Base-by-base conservation (phyloP, 2,329 filamentous ascomycete species). In the Xylariaceae sp. region DNA sequence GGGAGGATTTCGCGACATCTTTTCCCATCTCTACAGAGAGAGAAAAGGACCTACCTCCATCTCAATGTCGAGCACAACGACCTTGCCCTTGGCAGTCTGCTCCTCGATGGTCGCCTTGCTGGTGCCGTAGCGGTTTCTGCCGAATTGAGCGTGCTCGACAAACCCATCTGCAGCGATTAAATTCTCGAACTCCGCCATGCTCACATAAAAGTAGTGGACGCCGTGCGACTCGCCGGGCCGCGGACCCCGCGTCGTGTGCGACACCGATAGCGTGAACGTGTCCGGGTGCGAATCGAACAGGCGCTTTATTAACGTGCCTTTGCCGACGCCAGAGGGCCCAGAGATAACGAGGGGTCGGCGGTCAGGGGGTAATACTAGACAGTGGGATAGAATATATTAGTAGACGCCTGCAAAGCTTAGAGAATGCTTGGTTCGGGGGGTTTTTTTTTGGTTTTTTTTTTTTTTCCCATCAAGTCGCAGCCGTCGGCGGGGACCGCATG, bases 61-160 rank as follows among this genome's bases (percentile, higher is more conserved):
- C 80, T 97, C 93, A 69, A 97, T 97, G 72, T 97, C 93, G 63
- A 97, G 77, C 41, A 97, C 85, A 57, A 92, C 93, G 35, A 92
- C 84, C 66, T 81, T 81, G 15, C 86, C 87, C 74, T 86, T 84
- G 56, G 83, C 81, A 2, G 82, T 82, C 70, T 92, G 86, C 66
- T 90, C 84, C 72, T 87, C 82, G 59, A 96, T 91, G 23, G 91
- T 91, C 72, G 81, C 79, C 67, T 91, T 86, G 70, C 85, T 90
- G 4, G 92, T 96, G 51, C 92, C 92, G 75, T 97, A 97, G 67
- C 84, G 78, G 75, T 97, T 96, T 49, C 85, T 86, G 33, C 91
- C 86, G 71, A 96, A 97, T 70, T 88, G 78, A 49, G 92, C 92
- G 76, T 76, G 82, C 79, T 97, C 92, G 58, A 96, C 87, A 73